A percentile compares a stretch with the other conserved stretches of the same genome.
These are phyloP conservation scores for Backusella morwellensis DNA, from an alignment of 192 early-diverging fungal species.

Conservation along the genomic window DNA sequence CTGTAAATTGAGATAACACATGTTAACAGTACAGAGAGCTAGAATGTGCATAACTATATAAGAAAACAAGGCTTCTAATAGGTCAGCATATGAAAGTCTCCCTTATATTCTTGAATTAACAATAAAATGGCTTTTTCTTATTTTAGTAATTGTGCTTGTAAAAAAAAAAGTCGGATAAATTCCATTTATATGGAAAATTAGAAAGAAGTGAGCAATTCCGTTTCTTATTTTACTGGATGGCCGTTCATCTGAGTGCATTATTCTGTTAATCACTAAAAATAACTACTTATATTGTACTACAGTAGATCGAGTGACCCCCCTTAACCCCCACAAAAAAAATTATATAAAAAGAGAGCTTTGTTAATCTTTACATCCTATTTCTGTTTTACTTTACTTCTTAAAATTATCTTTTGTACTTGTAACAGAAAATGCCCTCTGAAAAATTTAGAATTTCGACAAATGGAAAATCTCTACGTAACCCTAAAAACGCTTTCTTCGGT, in stretches of 20 bases:
- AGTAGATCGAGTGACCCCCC: background rate
- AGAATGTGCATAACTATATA: background rate
- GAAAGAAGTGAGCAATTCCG: background rate
- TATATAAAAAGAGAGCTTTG: background rate
- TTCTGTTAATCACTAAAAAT: background rate
- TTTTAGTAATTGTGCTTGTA: conserved; percentile 6
- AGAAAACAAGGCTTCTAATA: background rate
- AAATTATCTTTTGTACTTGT: background rate
- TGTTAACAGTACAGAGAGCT: background rate
- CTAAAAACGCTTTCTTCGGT: conserved; percentile 8
- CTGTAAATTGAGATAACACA: background rate
- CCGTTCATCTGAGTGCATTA: conserved; percentile 2
- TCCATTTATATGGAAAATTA: background rate
- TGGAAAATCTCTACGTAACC: conserved; percentile 7
- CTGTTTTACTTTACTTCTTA: background rate
- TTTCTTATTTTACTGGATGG: background rate
- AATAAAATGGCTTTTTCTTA: background rate
- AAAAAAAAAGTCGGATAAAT: background rate
- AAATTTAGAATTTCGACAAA: conserved; percentile 14
- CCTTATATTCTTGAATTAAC: background rate
- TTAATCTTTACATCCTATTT: background rate
- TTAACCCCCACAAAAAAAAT: background rate
- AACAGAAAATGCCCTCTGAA: conserved; percentile 9
- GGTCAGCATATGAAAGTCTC: background rate
- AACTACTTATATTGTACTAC: background rate